Base-by-base conservation (phyloP, 106 monocot species). In the Chionographis japonica region DNA sequence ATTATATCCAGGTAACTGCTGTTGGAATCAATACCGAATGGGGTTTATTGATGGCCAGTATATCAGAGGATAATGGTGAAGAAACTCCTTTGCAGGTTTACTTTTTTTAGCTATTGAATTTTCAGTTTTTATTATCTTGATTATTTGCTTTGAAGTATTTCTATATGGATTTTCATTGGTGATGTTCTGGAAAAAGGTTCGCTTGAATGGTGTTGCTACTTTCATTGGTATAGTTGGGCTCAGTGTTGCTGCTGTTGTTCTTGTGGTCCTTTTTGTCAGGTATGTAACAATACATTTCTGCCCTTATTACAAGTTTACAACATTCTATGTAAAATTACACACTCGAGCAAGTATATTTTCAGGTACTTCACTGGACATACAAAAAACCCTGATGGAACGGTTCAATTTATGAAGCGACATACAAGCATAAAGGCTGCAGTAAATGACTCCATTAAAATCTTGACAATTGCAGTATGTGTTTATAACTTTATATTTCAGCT, bases 21-120 rank as follows among this genome's bases (percentile, higher is more conserved):
- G 97, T 97, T 70, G 97, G 97, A 52, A 81, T 97, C 38, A 92
- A 97, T 60, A 97, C 97, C 40, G 92, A 97, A 73, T 97, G 97
- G 97, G 97, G 97, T 43, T 66, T 97, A 65, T 67, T 97, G 56
- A 97, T 97, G 92, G 92, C 92, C 4, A 97, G 88, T 60, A 92
- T 97, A 68, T 86, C 97, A 40, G 97, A 97, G 70, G 97, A 97
- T 62, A 87, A 70, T 70, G 86, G 92, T 61, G 97, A 86, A 87
- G 97, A 97, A 73, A 97, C 97, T 66, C 97, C 97, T 18, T 71
- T 97, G 78, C 97, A 97, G 89, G 97, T 92, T 69, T 80, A 52
- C 37, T 40, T 35, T 62, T 20, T 50, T 60, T 15, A 35, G 15
- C 14, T 18, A 37, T 58, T 16, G 14, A 37, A 18, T 35, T 5